Base-by-base conservation (phyloP, 2,329 filamentous ascomycete genomes). In the Hypoxylon sp. region DNA sequence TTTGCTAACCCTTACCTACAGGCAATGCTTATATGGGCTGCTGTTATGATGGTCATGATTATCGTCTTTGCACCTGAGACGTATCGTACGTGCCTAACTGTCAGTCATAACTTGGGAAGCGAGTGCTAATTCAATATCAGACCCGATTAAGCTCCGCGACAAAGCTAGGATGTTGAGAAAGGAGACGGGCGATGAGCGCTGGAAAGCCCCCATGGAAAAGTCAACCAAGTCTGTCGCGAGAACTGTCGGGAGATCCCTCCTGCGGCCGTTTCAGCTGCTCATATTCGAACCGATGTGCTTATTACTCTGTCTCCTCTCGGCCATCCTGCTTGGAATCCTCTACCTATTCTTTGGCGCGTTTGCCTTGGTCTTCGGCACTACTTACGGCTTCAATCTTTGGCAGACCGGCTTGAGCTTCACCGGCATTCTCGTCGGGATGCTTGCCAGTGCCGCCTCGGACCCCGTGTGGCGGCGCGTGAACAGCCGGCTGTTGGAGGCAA, bases 341-440 rank as follows among this genome's bases (percentile, higher is more conserved):
- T 97, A 97, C 71, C 84, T 97, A 33, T 96, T 96, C 78, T 96
- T 96, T 72, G 92, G 92, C 17, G 92, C 92, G 0, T 96, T 97
- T 68, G 84, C 89, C 4, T 78, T 96, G 40, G 87, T 97, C 13
- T 97, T 97, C 70, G 73, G 80, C 21, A 83, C 81, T 40, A 87
- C 89, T 42, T 89, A 96, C 72, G 86, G 84, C 17, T 92, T 97
- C 77, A 86, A 85, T 49, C 78, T 92, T 9, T 95, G 89, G 81
- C 89, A 96, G 74, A 80, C 85, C 9, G 93, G 92, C n/a, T 77
- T 95, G 54, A 83, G 86, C 11, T 97, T 97, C 73, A 69, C 95
- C 42, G 89, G 87, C 11, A 81, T 91, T 53, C 79, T 90, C 45
- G 77, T 87, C 2, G 88, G 89, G 40, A 90, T 91, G 86, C 56